Conservation (phyloP, 2,329 filamentous ascomycete species). For the Fusarium pininemorale region DNA sequence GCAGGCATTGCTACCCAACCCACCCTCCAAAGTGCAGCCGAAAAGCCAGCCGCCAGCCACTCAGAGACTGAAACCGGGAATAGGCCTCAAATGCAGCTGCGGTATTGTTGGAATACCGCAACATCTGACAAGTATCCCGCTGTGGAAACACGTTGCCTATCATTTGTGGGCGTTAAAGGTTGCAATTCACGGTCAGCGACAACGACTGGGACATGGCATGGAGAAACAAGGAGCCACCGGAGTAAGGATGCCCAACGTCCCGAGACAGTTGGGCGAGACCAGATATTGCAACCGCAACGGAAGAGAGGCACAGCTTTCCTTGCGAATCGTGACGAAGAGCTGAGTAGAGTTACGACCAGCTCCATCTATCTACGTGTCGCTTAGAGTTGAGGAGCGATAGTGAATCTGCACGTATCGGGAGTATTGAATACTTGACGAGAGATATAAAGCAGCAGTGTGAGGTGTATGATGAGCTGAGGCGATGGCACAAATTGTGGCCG, state of each 20-base stretch:
- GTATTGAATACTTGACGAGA: slow-evolving; percentile 37
- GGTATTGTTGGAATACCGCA: slow-evolving; percentile 31
- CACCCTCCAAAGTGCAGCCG: slow-evolving; percentile 29
- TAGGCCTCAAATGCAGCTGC: slow-evolving; percentile 37
- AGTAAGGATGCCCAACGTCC: slow-evolving; percentile 40
- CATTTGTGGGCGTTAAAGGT: slow-evolving; percentile 35
- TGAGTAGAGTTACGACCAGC: slow-evolving; percentile 25
- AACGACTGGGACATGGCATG: slow-evolving; percentile 27
- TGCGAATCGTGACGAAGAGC: slow-evolving; percentile 23
- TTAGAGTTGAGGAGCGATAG: slow-evolving; percentile 35
- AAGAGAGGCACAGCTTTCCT: slow-evolving; percentile 23
- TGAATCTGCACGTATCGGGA: slow-evolving; percentile 25
- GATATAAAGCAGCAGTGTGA: slow-evolving; percentile 39
- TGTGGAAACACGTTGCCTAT: slow-evolving; percentile 41
- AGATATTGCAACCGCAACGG: slow-evolving; percentile 30
- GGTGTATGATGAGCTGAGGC: slow-evolving; percentile 27
- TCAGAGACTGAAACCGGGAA: slow-evolving; percentile 4
- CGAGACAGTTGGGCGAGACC: slow-evolving; percentile 32
- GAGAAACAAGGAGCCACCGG: slow-evolving; percentile 26
- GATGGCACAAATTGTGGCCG: slow-evolving; percentile 24
- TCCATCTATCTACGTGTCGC: slow-evolving; percentile 41
- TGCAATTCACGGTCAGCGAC: slow-evolving; percentile 17
- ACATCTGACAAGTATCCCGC: slow-evolving; percentile 34
- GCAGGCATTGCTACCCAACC: slow-evolving; percentile 53
- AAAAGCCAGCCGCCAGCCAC: slow-evolving; percentile 20